Evolutionary conservation across 2,329 filamentous ascomycete genomes (phyloP).

Genomic region (Lachnellula subtilissima): DNA sequence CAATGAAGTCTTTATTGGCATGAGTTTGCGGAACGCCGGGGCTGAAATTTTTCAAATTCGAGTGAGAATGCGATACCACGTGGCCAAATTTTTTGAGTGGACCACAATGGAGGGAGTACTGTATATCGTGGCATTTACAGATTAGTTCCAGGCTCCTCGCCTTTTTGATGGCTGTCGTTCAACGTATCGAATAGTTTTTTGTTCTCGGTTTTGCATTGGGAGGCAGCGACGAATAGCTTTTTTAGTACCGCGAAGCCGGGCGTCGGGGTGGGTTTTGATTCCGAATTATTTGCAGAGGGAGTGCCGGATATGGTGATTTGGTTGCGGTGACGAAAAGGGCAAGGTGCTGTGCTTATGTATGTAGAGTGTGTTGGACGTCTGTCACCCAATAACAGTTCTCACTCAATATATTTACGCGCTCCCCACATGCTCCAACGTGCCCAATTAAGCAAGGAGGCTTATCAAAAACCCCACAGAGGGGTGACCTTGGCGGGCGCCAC

Average conservation of each 20-base stretch:
- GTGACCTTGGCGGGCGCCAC: background rate
- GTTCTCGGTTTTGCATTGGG: background rate
- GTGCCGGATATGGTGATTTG: background rate
- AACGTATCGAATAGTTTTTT: background rate
- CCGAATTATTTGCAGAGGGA: background rate
- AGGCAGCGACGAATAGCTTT: background rate
- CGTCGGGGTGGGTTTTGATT: slow-evolving; percentile 5
- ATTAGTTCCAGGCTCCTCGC: background rate
- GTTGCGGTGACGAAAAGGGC: slow-evolving; percentile 7
- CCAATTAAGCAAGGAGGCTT: background rate
- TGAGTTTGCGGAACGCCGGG: background rate
- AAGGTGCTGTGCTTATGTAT: slow-evolving; percentile 3
- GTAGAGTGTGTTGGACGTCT: slow-evolving; percentile 3
- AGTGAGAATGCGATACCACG: background rate
- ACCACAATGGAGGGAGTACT: background rate
- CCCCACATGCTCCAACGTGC: background rate
- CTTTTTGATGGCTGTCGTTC: background rate
- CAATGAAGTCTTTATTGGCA: background rate
- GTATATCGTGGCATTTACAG: background rate
- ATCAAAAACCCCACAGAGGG: background rate
- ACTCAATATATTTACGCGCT: slow-evolving; percentile 1
- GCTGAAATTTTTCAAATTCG: background rate
- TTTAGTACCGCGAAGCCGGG: background rate
- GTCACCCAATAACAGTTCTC: slow-evolving; percentile 9
- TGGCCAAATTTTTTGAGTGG: background rate